These are phyloP conservation scores for Gilbertella persicaria DNA, from an alignment of 371 early-diverging fungal genomes.

Conservation along the genomic window DNA sequence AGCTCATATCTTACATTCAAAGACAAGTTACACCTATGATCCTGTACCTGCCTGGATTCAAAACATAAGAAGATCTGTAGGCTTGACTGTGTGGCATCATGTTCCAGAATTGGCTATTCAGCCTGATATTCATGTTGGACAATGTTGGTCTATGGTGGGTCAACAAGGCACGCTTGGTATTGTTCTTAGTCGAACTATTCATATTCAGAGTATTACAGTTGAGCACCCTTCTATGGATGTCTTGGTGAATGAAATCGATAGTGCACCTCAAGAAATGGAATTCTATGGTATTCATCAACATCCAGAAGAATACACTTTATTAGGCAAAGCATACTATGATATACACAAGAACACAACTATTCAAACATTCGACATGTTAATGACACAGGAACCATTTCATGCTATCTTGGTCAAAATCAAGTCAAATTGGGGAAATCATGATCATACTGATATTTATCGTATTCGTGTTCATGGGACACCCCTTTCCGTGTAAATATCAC, in stretches of 20 bases:
- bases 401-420: conserved; percentile 54
- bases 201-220: conserved; percentile 3
- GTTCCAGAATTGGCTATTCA: conserved; percentile 1
- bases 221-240: conserved; percentile 4
- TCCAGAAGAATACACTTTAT: background rate
- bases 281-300: conserved; percentile 5
- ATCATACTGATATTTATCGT: conserved; percentile 81
- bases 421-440: conserved; percentile 74
- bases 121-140: conserved; percentile 7
- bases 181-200: conserved; percentile 1
- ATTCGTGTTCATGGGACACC: conserved; percentile 72
- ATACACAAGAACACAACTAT: conserved; percentile 19
- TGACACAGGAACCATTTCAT: conserved; percentile 22
- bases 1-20: conserved; percentile 57
- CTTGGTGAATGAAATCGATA: background rate
- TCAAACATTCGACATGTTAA: conserved; percentile 43
- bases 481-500: no score
- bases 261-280: conserved; percentile 7
- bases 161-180: conserved; percentile 10
- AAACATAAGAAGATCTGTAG: background rate
- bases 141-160: conserved; percentile 22
- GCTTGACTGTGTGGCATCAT: background rate
- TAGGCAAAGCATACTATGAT: conserved; percentile 22
- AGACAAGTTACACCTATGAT: conserved; percentile 39
- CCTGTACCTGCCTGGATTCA: conserved; percentile 1